Base-by-base conservation (phyloP, 1,284 basidiomycete species). In the Kalmanozyma brasiliensis region DNA sequence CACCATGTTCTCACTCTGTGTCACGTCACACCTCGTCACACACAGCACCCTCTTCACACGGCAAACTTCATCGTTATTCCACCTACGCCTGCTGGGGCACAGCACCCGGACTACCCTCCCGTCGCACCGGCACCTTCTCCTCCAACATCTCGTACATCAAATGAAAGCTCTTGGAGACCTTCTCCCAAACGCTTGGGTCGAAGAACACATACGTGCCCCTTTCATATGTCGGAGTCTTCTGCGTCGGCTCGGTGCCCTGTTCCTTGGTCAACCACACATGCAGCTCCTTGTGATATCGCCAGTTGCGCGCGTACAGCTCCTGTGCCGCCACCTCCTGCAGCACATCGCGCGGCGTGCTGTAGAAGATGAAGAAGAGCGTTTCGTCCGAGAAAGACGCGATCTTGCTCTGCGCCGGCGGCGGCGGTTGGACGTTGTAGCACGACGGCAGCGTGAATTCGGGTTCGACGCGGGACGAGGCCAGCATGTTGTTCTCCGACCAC, bases 311-410 rank as follows among this genome's bases (percentile, higher is more conserved):
- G 85, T 90, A 96, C 90, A 98, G 86, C 86, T 98, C 95, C 82
- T 93, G 91, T 38, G 94, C 93, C 13, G 95, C 95, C 44, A 94
- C 88, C 84, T 98, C 94, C 83, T 98, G 95, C 67, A 97, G 85
- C 29, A 91, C 89, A 84, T 98, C 95, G 77, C 93, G 86, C 53
- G 95, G 93, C 83, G 89, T 90, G 60, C 92, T 90, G 85, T 98
- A 98, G 86, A 98, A 98, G 88, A 97, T 95, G 87, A 93, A 97
- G 85, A 98, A 98, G 34, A 98, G 84, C 24, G 95, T 98, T 85
- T 98, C 95, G 83, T 98, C 95, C 80, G 90, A 91, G 83, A 98
- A 97, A 66, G 90, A 90, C 9, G 87, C 86, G 29, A 92, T 90
- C 85, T 98, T 98, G 71, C 84, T 87, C 60, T 92, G 90, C 7